Evolutionary conservation across 306 rosid genomes (phyloP).

Genomic region (Lupinus albus): DNA sequence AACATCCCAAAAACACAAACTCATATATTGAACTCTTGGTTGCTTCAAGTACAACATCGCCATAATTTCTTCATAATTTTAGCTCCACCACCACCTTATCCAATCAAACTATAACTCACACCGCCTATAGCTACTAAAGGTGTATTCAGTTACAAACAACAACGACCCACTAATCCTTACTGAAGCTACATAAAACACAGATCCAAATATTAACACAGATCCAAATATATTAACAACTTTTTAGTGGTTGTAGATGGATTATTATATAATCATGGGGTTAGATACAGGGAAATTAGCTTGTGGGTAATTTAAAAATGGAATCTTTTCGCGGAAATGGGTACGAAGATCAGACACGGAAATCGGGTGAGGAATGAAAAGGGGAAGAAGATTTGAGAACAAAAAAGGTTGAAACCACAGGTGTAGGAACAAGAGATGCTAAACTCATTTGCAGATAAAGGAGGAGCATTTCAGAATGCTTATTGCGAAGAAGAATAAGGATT

Average conservation of each 20-base stretch:
- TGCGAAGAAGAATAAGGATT: too few species aligned
- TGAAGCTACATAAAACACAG: conserved; percentile 22
- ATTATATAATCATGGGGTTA: conserved; percentile 1
- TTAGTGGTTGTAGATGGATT: background rate
- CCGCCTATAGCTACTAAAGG: conserved; percentile 11
- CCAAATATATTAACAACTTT: conserved; percentile 47
- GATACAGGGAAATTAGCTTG: background rate
- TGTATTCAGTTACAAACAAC: conserved; percentile 5
- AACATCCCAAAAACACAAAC: too few species aligned
- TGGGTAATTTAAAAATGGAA: conserved; percentile 34
- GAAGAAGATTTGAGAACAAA: conserved; percentile 41
- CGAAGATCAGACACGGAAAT: conserved; percentile 47
- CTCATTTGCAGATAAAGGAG: too few species aligned
- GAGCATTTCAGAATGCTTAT: too few species aligned
- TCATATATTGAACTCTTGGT: too few species aligned
- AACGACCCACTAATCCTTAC: conserved; percentile 39
- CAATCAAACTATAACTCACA: conserved; percentile 41
- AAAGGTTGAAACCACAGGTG: conserved; percentile 48
- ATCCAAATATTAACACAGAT: too few species aligned
- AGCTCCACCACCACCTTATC: too few species aligned
- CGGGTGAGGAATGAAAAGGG: conserved; percentile 20
- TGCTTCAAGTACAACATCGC: too few species aligned
- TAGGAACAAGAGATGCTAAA: conserved; percentile 48
- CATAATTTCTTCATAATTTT: too few species aligned
- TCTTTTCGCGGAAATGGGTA: conserved; percentile 27